These are phyloP conservation scores for Penicillium sp. DNA, from an alignment of 2,329 filamentous ascomycete genomes.

Conservation along the genomic window DNA sequence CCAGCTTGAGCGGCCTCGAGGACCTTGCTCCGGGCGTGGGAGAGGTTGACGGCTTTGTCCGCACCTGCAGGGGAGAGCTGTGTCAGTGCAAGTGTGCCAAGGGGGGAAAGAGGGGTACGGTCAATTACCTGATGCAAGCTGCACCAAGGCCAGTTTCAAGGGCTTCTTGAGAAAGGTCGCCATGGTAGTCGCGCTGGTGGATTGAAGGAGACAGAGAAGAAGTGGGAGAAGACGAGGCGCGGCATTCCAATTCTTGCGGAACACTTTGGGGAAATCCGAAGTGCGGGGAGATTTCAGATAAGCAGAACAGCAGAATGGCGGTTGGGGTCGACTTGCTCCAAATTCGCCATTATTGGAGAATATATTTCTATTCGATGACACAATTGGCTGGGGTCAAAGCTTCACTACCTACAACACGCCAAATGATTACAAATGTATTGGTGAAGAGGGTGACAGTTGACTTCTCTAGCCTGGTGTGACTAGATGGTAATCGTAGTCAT, in stretches of 20 bases:
- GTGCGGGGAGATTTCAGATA: constrained; percentile 11
- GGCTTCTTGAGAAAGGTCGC: constrained; percentile 69
- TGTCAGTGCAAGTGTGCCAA: not conserved
- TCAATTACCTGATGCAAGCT: constrained; percentile 69
- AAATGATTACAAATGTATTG: not conserved
- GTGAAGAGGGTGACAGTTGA: not conserved
- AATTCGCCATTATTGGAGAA: not conserved
- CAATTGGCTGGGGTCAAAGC: not conserved
- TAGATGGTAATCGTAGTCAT: too few relatives aligned
- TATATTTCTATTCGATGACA: not conserved
- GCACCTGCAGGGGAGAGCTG: constrained; percentile 53
- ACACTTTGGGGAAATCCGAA: not conserved
- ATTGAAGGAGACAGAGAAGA: not conserved
- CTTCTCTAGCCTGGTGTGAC: not conserved
- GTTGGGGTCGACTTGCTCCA: not conserved
- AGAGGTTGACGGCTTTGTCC: constrained; percentile 84
- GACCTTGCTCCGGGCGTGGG: constrained; percentile 78
- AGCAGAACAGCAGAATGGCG: not conserved
- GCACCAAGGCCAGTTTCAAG: constrained; percentile 78
- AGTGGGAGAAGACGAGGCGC: constrained; percentile 4
- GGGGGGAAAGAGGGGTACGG: too few relatives aligned
- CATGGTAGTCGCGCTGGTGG: constrained; percentile 42
- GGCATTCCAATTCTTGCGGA: not conserved
- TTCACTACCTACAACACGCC: not conserved
- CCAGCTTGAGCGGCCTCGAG: constrained; percentile 75